phyloP scores from a whole-genome alignment of 257 asterid species.

The Parsonsia alboflavescens region DNA sequence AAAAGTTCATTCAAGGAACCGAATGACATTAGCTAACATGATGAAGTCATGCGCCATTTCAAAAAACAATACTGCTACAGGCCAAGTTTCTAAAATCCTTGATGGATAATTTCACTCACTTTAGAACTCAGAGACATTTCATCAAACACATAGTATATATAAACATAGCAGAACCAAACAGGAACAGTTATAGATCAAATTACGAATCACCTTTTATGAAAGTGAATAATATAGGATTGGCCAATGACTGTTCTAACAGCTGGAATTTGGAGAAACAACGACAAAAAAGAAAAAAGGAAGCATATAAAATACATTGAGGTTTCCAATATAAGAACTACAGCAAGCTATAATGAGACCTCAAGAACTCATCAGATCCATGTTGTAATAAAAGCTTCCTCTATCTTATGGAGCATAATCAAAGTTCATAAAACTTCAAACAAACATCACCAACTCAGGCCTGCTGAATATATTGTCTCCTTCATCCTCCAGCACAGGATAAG shows the following conservation, averaged over 20 bases:
- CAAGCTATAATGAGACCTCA: neutral
- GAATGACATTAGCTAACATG: no score
- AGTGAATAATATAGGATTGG: no score
- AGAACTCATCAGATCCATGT: neutral
- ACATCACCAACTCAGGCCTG: constrained; percentile 71
- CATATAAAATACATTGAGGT: neutral
- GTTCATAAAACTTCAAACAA: constrained; percentile 35
- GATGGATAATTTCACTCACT: no score
- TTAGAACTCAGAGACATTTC: no score
- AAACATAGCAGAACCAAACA: no score
- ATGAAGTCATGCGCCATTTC: no score
- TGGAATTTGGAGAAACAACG: neutral
- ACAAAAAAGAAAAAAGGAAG: neutral
- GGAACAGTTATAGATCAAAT: neutral
- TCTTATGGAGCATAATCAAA: neutral
- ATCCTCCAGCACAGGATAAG: constrained; percentile 81
- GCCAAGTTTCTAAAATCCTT: no score
- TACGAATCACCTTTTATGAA: neutral
- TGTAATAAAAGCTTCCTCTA: neutral
- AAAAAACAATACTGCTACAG: no score
- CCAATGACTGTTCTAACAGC: neutral
- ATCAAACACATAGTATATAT: no score
- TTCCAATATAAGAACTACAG: neutral
- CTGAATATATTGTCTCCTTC: constrained; percentile 54
- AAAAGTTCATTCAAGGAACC: no score